Evolutionary conservation across 73 alveolate species (phyloP).

Genomic region (Breviolum minutum): DNA sequence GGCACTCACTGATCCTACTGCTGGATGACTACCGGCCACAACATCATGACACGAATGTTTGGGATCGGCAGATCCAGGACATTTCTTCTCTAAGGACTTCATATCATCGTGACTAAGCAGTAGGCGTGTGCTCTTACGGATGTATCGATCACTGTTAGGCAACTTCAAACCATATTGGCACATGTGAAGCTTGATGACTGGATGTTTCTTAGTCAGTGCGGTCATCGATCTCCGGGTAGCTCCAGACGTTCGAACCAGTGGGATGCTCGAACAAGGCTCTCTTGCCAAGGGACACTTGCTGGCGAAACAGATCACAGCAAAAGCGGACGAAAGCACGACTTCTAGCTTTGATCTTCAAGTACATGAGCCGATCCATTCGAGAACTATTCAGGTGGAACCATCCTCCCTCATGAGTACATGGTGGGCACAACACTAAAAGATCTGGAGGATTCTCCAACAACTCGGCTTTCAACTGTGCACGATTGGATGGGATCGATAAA

Average conservation of each 20-base stretch:
- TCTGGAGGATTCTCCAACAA: background rate
- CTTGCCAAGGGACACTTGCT: background rate
- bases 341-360: no score
- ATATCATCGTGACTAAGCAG: background rate
- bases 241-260: background rate
- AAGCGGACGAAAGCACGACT: background rate
- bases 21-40: background rate
- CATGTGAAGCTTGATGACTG: background rate
- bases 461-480: background rate
- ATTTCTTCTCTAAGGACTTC: background rate
- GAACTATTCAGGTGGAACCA: background rate
- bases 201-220: background rate
- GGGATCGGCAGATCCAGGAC: background rate
- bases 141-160: background rate
- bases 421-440: background rate
- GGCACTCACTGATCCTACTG: background rate
- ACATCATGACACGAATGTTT: background rate
- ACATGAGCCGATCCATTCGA: background rate
- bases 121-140: background rate
- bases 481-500: background rate
- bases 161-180: background rate
- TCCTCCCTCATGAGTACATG: background rate
- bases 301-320: background rate
- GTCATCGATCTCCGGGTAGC: background rate
- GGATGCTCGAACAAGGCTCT: slow-evolving; percentile 1